phyloP scores from a whole-genome alignment of 495 filamentous ascomycete species.

The Trichocladium uniseriatum region DNA sequence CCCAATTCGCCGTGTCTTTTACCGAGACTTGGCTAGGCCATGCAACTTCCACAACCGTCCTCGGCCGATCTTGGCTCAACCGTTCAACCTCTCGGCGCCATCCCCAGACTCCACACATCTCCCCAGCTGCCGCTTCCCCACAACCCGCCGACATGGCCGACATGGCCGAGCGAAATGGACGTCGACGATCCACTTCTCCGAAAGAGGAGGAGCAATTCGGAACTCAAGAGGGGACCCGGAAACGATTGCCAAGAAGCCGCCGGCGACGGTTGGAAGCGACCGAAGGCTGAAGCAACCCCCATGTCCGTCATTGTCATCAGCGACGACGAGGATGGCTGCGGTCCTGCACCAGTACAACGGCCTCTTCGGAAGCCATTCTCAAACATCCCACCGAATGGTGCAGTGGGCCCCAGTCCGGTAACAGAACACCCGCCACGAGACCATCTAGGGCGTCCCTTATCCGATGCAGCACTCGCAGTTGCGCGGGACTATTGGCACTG shows the following conservation, averaged over 20 bases:
- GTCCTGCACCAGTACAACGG: too few relatives aligned
- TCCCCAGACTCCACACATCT: neutral
- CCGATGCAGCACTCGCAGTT: neutral
- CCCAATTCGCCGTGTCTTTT: too few relatives aligned
- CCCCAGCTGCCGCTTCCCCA: neutral
- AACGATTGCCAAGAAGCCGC: neutral
- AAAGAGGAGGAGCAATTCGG: neutral
- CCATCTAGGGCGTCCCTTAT: neutral
- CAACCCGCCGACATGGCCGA: neutral
- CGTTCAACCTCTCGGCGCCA: too few relatives aligned
- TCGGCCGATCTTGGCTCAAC: too few relatives aligned
- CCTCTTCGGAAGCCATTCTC: too few relatives aligned
- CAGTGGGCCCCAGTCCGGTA: too few relatives aligned
- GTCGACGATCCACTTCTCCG: neutral
- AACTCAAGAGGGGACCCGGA: neutral
- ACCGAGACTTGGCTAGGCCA: too few relatives aligned
- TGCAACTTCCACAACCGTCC: too few relatives aligned
- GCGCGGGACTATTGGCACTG: conserved; percentile 1
- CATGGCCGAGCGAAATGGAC: neutral
- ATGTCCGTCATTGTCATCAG: neutral
- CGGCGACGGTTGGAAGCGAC: neutral
- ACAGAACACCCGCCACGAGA: neutral
- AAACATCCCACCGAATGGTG: too few relatives aligned
- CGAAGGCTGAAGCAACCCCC: neutral
- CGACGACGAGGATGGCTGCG: conserved; percentile 6